phyloP scores from a whole-genome alignment of 441 rosid genomes.

The Erodium texanum region DNA sequence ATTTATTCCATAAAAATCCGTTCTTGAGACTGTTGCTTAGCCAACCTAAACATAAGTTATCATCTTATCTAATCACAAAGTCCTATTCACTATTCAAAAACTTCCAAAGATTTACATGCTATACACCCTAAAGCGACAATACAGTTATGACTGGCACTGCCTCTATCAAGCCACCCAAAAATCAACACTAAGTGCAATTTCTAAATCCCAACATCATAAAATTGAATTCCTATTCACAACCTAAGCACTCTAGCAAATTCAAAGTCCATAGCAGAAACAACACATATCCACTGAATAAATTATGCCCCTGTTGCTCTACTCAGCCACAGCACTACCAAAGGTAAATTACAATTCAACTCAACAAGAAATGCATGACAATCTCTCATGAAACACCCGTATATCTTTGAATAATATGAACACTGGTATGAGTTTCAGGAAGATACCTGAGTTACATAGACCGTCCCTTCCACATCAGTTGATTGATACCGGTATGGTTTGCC shows the following conservation, averaged over 20 bases:
- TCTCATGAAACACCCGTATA: neutral
- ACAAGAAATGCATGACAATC: too few species aligned
- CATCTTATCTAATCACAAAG: neutral
- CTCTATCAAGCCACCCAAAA: too few species aligned
- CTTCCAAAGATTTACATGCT: neutral
- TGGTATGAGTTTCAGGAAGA: conserved; percentile 3
- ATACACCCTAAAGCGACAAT: neutral
- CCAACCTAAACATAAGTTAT: neutral
- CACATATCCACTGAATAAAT: too few species aligned
- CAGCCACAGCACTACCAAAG: too few species aligned
- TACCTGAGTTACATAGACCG: conserved; percentile 75
- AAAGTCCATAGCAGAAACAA: neutral
- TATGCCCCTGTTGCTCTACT: too few species aligned
- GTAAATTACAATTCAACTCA: too few species aligned
- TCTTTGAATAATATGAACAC: neutral
- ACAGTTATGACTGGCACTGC: neutral
- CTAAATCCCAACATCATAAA: neutral
- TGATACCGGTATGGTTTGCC: conserved; percentile 54
- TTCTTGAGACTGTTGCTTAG: neutral
- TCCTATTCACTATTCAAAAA: neutral
- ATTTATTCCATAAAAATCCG: neutral
- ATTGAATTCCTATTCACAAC: neutral
- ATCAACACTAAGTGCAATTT: too few species aligned
- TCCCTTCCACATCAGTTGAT: conserved; percentile 49
- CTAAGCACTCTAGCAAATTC: neutral